Evolutionary conservation across 768 basidiomycete species (phyloP).

Genomic region (Leccinum boreale): DNA sequence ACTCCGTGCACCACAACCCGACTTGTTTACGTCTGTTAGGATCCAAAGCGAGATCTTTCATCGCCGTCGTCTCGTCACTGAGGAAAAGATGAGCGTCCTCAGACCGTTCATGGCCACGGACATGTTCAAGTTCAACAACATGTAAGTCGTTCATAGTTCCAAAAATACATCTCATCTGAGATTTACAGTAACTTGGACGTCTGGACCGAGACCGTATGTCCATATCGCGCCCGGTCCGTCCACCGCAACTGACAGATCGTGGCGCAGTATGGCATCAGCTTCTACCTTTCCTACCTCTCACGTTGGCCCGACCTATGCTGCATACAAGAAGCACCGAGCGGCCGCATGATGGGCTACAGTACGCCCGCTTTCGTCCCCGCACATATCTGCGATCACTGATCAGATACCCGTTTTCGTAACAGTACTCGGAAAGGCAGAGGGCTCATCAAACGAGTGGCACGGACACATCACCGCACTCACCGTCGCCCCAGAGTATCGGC

Average conservation of each 20-base stretch:
- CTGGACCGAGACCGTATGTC: constrained; percentile 93
- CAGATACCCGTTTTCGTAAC: constrained; percentile 2
- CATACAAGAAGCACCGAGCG: constrained; percentile 76
- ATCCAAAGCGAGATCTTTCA: constrained; percentile 14
- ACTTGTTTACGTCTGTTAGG: constrained; percentile 30
- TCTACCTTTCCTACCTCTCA: constrained; percentile 86
- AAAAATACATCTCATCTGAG: constrained; percentile 2
- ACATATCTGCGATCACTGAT: constrained; percentile 4
- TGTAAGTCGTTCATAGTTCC: constrained; percentile 45
- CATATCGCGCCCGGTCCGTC: neutral
- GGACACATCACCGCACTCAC: constrained; percentile 95
- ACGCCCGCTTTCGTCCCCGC: constrained; percentile 25
- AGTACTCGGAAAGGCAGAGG: constrained; percentile 97
- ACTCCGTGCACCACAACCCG: constrained; percentile 27
- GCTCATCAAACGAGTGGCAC: constrained; percentile 71
- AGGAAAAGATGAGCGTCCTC: constrained; percentile 71
- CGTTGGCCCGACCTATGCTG: constrained; percentile 92
- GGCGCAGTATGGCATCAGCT: constrained; percentile 75
- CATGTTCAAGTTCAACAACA: constrained; percentile 90
- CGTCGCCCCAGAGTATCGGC: constrained; percentile 91
- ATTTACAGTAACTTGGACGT: constrained; percentile 79
- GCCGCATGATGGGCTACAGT: constrained; percentile 94
- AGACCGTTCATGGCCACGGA: constrained; percentile 87
- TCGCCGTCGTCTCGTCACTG: no score
- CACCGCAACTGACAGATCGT: constrained; percentile 1